Base-by-base conservation (phyloP, 164 flowering plant genomes). In the Warburgia ugandensis region DNA sequence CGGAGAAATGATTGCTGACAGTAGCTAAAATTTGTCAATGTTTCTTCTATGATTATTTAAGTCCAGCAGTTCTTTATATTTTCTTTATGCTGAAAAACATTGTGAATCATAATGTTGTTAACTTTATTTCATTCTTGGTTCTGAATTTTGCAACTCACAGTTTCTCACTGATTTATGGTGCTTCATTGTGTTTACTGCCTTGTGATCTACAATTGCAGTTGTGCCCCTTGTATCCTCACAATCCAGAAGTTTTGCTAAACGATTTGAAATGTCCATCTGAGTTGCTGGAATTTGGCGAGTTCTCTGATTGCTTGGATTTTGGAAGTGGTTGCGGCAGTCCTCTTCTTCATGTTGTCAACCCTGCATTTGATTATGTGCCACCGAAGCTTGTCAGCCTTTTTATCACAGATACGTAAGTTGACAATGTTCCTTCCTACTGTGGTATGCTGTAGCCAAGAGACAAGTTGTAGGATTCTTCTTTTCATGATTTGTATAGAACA, bases 141-240 rank as follows among this genome's bases (percentile, higher is more conserved):
- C n/a, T n/a, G n/a, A n/a, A n/a, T n/a, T n/a, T n/a, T n/a, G n/a
- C n/a, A n/a, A n/a, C n/a, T n/a, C n/a, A n/a, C n/a, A n/a, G n/a
- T n/a, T n/a, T n/a, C n/a, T 42, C 7, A 8, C 22, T 42, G 26
- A 22, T 28, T 17, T n/a, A 14, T 28, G 19, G 2, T 45, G 20
- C 17, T 11, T 27, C 45, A 9, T 48, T 9, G 38, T 52, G 26
- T 43, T 48, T 54, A 35, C 32, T 44, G 13, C n/a, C 45, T 9
- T 32, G 26, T 55, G 54, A 35, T 49, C 40, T 52, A 3, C 4
- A 20, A 36, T 71, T 62, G 55, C 84, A 94, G 99, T 63, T 89
- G 58, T 89, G 99, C 65, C 99, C 99, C 17, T 58, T 94, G 68
- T 86, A 94, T 73, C 99, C 99, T 4, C 97, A 89, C 74, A 94